phyloP scores from a whole-genome alignment of 2,329 filamentous ascomycete genomes.

The Colletotrichum eleusines region DNA sequence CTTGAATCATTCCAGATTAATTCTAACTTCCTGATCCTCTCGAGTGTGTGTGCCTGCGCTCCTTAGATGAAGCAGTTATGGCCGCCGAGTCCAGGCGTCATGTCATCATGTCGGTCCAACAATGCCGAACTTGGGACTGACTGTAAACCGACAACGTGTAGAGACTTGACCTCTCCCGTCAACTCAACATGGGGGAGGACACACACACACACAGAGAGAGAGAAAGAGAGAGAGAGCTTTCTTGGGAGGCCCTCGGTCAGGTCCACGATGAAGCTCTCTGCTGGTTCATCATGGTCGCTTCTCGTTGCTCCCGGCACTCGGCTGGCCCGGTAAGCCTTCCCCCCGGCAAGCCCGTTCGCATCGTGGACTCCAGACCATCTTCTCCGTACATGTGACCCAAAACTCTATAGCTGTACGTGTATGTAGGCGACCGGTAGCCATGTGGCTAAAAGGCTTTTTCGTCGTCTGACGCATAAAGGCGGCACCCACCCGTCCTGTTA shows the following conservation, averaged over 20 bases:
- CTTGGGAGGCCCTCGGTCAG: neutral
- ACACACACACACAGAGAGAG: no score
- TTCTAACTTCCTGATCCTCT: neutral
- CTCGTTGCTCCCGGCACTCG: neutral
- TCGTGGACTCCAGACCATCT: conserved; percentile 3
- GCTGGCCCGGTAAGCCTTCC: neutral
- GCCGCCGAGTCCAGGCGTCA: neutral
- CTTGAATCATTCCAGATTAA: neutral
- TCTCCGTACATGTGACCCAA: conserved; percentile 9
- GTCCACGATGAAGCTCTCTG: neutral
- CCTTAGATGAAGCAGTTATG: conserved; percentile 3
- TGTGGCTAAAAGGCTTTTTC: conserved; percentile 2
- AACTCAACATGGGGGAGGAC: no score
- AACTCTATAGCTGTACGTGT: neutral
- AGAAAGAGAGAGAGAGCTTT: no score
- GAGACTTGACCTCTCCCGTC: neutral
- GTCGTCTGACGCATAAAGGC: conserved; percentile 29
- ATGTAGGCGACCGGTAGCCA: neutral
- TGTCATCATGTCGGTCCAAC: conserved; percentile 1
- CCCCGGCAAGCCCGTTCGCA: neutral
- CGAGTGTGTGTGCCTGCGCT: neutral
- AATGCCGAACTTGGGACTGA: conserved; percentile 4
- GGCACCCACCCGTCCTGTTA: conserved; percentile 26
- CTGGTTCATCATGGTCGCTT: neutral
- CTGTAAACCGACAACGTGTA: neutral